Base-by-base conservation (phyloP, 352 stramenopile genomes). In the Bremia lactucae region DNA sequence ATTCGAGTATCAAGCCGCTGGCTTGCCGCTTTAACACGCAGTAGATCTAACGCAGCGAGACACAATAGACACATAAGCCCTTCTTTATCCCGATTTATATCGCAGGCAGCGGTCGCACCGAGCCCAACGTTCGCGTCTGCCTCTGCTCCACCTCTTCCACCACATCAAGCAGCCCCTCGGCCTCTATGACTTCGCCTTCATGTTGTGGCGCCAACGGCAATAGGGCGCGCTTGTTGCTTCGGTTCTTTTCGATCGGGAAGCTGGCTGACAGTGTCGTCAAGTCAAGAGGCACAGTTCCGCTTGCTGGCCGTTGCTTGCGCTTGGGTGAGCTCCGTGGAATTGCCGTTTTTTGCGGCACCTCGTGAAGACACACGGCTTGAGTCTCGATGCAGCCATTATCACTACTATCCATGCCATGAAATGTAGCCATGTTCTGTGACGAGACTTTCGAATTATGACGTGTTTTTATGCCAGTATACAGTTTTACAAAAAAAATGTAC, bases 101-200 rank as follows among this genome's bases (percentile, higher is more conserved):
- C 13, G 20, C 8, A 29, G 11, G 14, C 34, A 33, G 15, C 28
- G 28, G n/a, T 10, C 39, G 31, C 42, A 84, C 69, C 54, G 65
- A 73, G 49, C 72, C 70, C 0, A 82, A 52, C 16, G 70, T 77
- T 35, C 39, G 11, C 11, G 45, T 34, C 29, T 52, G 33, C 14
- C 16, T 36, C 19, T 31, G 24, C 33, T 59, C 52, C 19, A 65
- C 52, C 41, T 80, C 59, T 36, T 83, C 66, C 2, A 62, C 63
- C 8, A 86, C 66, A 0, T 62, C 35, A 7, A 86, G 46, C 40
- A 69, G 41, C 8, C 73, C 73, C 34, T 86, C 56, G 6, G 67
- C 41, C 36, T 71, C 44, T n/a, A 83, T 49, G 1, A 53, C 42
- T 33, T 73, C 64, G 31, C 61, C 60, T 4, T 60, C 24, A 4